Conservation (phyloP, 2,329 filamentous ascomycete genomes). For the Aspergillus puulaauensis region DNA sequence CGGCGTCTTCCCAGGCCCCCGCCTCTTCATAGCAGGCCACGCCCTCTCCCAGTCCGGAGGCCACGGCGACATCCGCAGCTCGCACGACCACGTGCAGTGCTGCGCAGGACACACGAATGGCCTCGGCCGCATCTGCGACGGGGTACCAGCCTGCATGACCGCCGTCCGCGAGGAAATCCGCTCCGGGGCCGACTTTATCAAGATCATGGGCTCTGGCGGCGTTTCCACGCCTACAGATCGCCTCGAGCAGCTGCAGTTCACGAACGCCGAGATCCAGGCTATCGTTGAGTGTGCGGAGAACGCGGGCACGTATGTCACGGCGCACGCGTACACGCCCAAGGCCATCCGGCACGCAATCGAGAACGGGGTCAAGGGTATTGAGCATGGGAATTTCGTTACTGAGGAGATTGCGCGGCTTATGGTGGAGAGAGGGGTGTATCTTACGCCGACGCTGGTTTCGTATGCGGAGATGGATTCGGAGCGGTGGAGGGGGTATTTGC, state of each 20-base stretch:
- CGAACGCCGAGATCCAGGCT: conserved; percentile 55
- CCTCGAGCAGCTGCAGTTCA: conserved; percentile 57
- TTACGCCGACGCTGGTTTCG: conserved; percentile 57
- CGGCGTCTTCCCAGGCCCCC: conserved; percentile 55
- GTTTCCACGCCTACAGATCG: conserved; percentile 57
- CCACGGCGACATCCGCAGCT: conserved; percentile 47
- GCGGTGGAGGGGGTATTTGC: conserved; percentile 29
- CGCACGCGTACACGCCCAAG: conserved; percentile 57
- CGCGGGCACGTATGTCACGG: conserved; percentile 55
- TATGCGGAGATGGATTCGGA: conserved; percentile 48
- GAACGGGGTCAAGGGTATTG: conserved; percentile 57
- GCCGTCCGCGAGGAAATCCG: conserved; percentile 56
- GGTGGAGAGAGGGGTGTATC: conserved; percentile 49
- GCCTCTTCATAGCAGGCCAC: conserved; percentile 56
- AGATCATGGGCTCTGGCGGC: conserved; percentile 61
- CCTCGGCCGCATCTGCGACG: conserved; percentile 51
- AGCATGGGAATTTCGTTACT: conserved; percentile 52
- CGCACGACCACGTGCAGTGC: conserved; percentile 42
- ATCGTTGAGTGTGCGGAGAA: conserved; percentile 53
- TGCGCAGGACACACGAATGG: conserved; percentile 46
- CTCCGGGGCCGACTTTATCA: conserved; percentile 60
- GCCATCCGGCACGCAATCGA: conserved; percentile 57
- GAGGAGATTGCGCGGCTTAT: conserved; percentile 49
- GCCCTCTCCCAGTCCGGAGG: conserved; percentile 60
- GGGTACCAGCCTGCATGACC: conserved; percentile 55